These are phyloP conservation scores for Kwoniella shandongensis DNA, from an alignment of 768 basidiomycete genomes.

Conservation along the genomic window DNA sequence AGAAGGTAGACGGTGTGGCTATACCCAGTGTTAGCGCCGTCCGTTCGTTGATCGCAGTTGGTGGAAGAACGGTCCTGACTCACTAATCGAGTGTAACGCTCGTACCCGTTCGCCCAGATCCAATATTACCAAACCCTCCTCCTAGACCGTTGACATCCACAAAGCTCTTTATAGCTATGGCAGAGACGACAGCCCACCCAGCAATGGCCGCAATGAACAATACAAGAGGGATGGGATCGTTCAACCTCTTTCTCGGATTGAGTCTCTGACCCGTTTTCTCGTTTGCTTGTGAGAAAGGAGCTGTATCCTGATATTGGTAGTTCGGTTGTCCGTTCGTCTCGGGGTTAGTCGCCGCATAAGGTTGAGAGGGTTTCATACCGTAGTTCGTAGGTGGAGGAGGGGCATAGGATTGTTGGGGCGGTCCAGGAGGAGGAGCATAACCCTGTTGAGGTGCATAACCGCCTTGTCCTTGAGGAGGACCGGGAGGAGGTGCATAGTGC, in stretches of 20 bases:
- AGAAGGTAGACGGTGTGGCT: constrained; percentile 77
- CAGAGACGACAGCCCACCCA: constrained; percentile 69
- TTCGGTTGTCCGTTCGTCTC: constrained; percentile 3
- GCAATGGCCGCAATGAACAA: constrained; percentile 72
- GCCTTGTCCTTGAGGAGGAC: constrained; percentile 15
- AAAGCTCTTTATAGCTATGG: constrained; percentile 65
- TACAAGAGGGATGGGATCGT: constrained; percentile 70
- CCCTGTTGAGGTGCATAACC: constrained; percentile 9
- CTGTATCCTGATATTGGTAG: constrained; percentile 27
- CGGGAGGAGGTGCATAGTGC: constrained; percentile 5
- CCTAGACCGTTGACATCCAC: constrained; percentile 66
- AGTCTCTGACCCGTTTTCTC: constrained; percentile 52
- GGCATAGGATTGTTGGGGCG: constrained; percentile 11
- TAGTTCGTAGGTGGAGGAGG: constrained; percentile 21
- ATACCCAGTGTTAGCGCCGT: constrained; percentile 2
- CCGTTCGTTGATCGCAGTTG: background rate
- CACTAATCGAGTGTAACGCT: constrained; percentile 68
- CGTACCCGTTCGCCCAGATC: constrained; percentile 58
- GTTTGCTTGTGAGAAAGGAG: constrained; percentile 42
- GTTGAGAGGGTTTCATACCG: constrained; percentile 44
- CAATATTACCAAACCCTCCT: constrained; percentile 63
- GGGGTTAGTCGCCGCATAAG: constrained; percentile 31
- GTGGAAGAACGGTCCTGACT: constrained; percentile 30
- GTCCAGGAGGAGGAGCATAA: constrained; percentile 20
- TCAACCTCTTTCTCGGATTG: constrained; percentile 63